Conservation (phyloP, 768 basidiomycete species). For the Mycena metata region DNA sequence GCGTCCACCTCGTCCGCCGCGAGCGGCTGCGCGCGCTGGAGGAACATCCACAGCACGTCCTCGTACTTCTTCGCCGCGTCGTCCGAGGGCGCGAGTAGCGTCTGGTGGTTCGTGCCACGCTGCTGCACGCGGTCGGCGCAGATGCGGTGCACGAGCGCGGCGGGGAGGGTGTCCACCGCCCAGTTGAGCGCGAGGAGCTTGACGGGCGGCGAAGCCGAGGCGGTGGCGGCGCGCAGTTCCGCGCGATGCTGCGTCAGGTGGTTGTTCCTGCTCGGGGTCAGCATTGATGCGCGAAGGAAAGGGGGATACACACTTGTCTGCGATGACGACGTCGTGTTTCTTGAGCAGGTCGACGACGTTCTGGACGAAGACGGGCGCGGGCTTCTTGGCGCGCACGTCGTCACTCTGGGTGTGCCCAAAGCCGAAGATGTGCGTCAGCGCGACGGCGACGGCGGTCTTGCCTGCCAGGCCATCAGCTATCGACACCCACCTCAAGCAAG, state of each 20-base stretch:
- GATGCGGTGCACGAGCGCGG: slow-evolving; percentile 75
- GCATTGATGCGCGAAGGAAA: slow-evolving; percentile 31
- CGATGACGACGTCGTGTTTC: slow-evolving; percentile 84
- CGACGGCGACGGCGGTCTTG: slow-evolving; percentile 89
- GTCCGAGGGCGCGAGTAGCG: slow-evolving; percentile 70
- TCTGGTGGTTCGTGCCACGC: slow-evolving; percentile 91
- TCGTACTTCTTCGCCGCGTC: slow-evolving; percentile 71
- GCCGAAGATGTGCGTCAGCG: slow-evolving; percentile 81
- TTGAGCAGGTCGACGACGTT: slow-evolving; percentile 77
- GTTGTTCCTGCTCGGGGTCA: slow-evolving; percentile 74
- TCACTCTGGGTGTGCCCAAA: slow-evolving; percentile 97
- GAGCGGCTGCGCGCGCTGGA: slow-evolving; percentile 74
- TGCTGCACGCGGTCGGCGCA: slow-evolving; percentile 80
- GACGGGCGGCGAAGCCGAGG: slow-evolving; percentile 63
- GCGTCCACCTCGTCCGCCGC: slow-evolving; percentile 73
- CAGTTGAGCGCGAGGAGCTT: slow-evolving; percentile 87
- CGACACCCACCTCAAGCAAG: slow-evolving; percentile 26
- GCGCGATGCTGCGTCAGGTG: slow-evolving; percentile 86
- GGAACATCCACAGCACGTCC: slow-evolving; percentile 85
- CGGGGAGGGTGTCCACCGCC: slow-evolving; percentile 63
- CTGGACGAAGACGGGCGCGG: slow-evolving; percentile 76
- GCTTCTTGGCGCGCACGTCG: slow-evolving; percentile 83
- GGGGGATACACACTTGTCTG: slow-evolving; percentile 79
- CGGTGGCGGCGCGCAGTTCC: slow-evolving; percentile 70
- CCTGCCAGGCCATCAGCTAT: slow-evolving; percentile 58